Base-by-base conservation (phyloP, 805 yeast genomes). In the Yarrowia bubula region DNA sequence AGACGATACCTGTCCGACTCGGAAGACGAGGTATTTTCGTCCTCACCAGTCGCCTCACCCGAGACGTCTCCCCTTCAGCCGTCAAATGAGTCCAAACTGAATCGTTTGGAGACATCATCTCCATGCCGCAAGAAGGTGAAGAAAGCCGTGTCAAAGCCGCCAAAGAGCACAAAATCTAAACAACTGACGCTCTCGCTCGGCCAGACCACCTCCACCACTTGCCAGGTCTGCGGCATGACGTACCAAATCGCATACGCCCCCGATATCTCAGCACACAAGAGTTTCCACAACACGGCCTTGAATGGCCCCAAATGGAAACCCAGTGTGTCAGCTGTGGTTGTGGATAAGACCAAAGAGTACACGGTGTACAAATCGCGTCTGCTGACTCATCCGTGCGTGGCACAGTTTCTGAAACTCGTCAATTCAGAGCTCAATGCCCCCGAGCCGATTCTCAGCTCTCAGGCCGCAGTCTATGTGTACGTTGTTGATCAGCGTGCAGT, bases 341-440 rank as follows among this genome's bases (percentile, higher is more conserved):
- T 43, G 33, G 51, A 43, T 32, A 37, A 58, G 22, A 4, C 42
- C 10, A 58, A 58, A 11, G 22, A 35, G 31, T 42, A 32, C 32
- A 43, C 50, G 32, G 43, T 58, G 35, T 58, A 43, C 64, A 58
- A 58, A 13, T 43, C 51, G 28, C 61, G 61, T 8, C 42, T 31
- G 15, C 9, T 58, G 43, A 35, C 35, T 18, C 64, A 58, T 28
- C 50, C 64, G 7, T 18, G 50, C 14, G 64, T 44, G 22, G 14
- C 31, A 13, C 51, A 58, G 43, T 22, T 58, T 9, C 41, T 58
- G 15, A 58, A 43, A 8, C 43, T 58, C 39, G 64, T 58, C 28
- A 58, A 58, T 10, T 58, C 64, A 17, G 64, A 58, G 9, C 51
- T 58, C 22, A 58, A 58, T 18, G 64, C 64, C 10, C 64, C 64